Conservation (phyloP, 169 alveolate genomes). For the Plasmodium coatneyi region DNA sequence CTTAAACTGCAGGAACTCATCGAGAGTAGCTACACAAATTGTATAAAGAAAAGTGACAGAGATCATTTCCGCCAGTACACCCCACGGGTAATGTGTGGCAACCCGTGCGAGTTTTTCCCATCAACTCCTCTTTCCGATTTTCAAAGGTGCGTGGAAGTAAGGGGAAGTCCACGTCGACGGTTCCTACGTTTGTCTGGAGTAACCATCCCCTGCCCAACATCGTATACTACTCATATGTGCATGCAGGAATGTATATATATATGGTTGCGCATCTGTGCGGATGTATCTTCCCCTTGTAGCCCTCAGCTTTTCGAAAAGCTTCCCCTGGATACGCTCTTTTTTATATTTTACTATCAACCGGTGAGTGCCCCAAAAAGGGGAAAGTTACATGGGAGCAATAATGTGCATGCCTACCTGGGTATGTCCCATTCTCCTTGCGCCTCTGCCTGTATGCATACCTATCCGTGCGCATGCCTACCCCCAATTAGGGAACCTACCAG, state of each 20-base stretch:
- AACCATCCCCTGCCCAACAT: not conserved
- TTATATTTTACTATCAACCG: slow-evolving; percentile 79
- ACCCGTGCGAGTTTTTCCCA: slow-evolving; percentile 63
- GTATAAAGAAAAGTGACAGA: slow-evolving; percentile 67
- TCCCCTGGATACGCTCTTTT: slow-evolving; percentile 80
- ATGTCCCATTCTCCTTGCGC: not conserved
- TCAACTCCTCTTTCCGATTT: slow-evolving; percentile 44
- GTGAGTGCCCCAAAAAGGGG: slow-evolving; percentile 32
- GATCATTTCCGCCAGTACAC: slow-evolving; percentile 55
- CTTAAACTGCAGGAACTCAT: slow-evolving; percentile 50
- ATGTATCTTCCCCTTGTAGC: not conserved
- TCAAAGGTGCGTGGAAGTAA: slow-evolving; percentile 26
- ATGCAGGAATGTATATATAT: not conserved
- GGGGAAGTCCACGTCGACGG: not conserved
- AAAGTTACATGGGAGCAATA: not conserved
- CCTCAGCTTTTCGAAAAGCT: slow-evolving; percentile 69
- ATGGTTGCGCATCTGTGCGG: not conserved
- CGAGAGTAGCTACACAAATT: slow-evolving; percentile 60
- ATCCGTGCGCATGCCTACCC: not conserved
- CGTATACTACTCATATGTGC: not conserved
- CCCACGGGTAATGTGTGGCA: slow-evolving; percentile 64
- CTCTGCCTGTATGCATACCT: not conserved
- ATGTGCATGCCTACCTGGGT: not conserved
- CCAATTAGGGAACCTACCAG: slow-evolving; percentile 72
- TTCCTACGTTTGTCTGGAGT: not conserved